Evolutionary conservation across 2,329 filamentous ascomycete genomes (phyloP).

Genomic region (Pestalotiopsis sp.): DNA sequence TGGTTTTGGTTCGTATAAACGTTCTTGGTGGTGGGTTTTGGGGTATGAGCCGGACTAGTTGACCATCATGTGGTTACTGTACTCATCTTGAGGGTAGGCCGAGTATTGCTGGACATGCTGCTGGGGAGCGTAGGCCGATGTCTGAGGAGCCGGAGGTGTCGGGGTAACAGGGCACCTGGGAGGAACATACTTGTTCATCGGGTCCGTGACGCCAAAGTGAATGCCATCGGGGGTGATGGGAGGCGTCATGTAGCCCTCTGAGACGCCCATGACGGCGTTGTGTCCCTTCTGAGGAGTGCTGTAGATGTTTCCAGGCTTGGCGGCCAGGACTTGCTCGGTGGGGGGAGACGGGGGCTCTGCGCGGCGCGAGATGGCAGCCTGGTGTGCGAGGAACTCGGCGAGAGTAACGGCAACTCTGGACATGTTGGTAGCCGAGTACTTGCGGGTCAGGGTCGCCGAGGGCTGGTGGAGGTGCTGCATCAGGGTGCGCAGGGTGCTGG

Average conservation of each 20-base stretch:
- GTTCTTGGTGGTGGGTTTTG: neutral
- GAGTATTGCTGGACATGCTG: constrained; percentile 43
- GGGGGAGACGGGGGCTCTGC: constrained; percentile 62
- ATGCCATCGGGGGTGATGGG: constrained; percentile 81
- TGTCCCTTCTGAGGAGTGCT: constrained; percentile 80
- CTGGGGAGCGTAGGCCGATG: constrained; percentile 35
- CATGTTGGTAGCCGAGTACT: constrained; percentile 59
- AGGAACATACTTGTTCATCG: constrained; percentile 50
- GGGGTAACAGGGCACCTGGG: constrained; percentile 66
- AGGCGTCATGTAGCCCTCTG: constrained; percentile 80
- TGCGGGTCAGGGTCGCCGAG: constrained; percentile 60
- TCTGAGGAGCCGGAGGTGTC: constrained; percentile 52
- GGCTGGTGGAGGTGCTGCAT: constrained; percentile 64
- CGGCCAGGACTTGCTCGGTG: constrained; percentile 49
- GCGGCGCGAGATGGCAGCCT: constrained; percentile 58
- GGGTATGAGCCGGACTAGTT: constrained; percentile 7
- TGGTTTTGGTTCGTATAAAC: neutral
- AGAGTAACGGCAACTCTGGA: constrained; percentile 59
- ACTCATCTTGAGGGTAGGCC: constrained; percentile 47
- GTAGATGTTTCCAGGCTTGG: constrained; percentile 65
- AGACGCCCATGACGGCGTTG: constrained; percentile 61
- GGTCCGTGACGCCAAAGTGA: constrained; percentile 49
- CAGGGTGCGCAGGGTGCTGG: constrained; percentile 63
- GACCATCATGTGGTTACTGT: constrained; percentile 27
- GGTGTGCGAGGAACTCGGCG: constrained; percentile 61